phyloP scores from a whole-genome alignment of 306 rosid genomes.

The Vicia villosa region DNA sequence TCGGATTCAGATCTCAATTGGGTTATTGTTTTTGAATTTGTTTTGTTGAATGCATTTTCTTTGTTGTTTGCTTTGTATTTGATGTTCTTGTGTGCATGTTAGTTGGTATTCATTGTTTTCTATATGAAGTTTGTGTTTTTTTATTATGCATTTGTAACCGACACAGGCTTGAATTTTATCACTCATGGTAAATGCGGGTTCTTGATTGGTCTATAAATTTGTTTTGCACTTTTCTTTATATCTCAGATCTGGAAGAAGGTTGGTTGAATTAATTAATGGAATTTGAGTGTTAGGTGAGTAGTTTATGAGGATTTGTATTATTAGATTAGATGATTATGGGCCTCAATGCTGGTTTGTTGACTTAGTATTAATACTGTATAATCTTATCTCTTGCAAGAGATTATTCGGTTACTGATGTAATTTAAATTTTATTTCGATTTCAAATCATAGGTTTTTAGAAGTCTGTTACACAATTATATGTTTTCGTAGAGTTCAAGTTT shows the following conservation, averaged over 20 bases:
- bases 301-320: too few relatives aligned
- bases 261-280: constrained; percentile 9
- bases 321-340: too few relatives aligned
- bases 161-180: constrained; percentile 11
- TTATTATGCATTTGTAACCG: constrained; percentile 35
- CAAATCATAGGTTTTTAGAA: too few relatives aligned
- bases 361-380: background rate
- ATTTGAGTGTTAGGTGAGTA: too few relatives aligned
- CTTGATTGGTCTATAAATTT: constrained; percentile 8
- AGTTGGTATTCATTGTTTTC: constrained; percentile 23
- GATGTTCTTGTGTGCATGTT: constrained; percentile 6
- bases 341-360: background rate
- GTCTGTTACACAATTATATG: too few relatives aligned
- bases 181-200: constrained; percentile 4
- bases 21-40: constrained; percentile 31
- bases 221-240: background rate
- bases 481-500: too few relatives aligned
- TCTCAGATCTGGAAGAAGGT: constrained; percentile 42
- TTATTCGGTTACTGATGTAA: background rate
- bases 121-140: constrained; percentile 25
- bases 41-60: constrained; percentile 29
- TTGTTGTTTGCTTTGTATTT: too few relatives aligned
- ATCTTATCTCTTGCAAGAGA: background rate
- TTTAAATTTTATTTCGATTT: background rate
- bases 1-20: constrained; percentile 36